Percentiles rank a stretch among this genome's conserved stretches.
Evolutionary conservation across 2,329 filamentous ascomycete genomes (phyloP).

Genomic region (Metarhizium guizhouense): DNA sequence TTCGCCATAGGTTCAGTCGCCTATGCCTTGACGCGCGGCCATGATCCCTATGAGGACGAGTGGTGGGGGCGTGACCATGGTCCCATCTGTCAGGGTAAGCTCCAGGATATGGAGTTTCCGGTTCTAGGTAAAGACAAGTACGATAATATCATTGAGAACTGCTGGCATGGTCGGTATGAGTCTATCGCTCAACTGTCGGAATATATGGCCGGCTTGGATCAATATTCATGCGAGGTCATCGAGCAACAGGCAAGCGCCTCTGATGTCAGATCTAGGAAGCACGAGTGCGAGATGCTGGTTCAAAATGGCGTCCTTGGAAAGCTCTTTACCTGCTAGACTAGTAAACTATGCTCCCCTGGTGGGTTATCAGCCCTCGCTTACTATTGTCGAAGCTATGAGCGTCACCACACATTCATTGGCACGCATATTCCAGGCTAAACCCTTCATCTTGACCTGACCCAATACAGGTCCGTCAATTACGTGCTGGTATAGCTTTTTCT

Average conservation of each 20-base stretch:
- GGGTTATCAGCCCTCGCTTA: not conserved
- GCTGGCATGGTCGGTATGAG: slow-evolving; percentile 7
- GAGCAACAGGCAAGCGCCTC: not conserved
- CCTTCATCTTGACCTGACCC: not conserved
- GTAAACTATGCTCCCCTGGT: not conserved
- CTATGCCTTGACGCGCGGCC: slow-evolving; percentile 6
- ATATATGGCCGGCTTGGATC: slow-evolving; percentile 2
- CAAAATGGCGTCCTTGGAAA: slow-evolving; percentile 1
- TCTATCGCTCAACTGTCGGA: slow-evolving; percentile 5
- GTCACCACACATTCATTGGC: not conserved
- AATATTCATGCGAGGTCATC: slow-evolving; percentile 1
- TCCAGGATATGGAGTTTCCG: slow-evolving; percentile 7
- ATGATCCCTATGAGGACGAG: slow-evolving; percentile 6
- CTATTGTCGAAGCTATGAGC: not conserved
- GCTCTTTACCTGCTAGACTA: not conserved
- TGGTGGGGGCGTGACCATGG: slow-evolving; percentile 6
- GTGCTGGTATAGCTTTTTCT: not conserved
- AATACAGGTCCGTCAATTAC: not conserved
- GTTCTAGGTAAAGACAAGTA: not conserved
- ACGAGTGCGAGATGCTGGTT: slow-evolving; percentile 2
- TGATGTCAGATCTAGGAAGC: not conserved
- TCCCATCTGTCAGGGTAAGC: slow-evolving; percentile 2
- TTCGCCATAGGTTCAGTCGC: slow-evolving; percentile 8
- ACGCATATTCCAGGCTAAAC: not conserved
- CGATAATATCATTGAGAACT: slow-evolving; percentile 7